Evolutionary conservation across 164 flowering plant genomes (phyloP).

Genomic region (Macadamia integrifolia): DNA sequence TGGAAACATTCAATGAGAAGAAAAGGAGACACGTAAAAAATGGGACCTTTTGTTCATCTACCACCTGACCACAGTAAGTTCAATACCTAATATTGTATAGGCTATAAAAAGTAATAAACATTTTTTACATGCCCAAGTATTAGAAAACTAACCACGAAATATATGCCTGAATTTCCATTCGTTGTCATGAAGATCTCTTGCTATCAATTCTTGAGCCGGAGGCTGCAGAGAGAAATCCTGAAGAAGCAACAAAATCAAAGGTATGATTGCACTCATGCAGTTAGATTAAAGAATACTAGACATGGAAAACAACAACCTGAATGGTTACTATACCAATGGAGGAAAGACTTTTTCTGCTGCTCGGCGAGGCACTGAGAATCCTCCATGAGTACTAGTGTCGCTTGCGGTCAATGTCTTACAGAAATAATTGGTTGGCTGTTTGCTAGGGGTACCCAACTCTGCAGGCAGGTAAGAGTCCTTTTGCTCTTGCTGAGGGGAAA

Average conservation of each 20-base stretch:
- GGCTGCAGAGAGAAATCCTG: conserved; percentile 94
- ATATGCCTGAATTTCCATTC: conserved; percentile 96
- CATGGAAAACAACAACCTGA: not conserved
- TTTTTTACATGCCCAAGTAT: not conserved
- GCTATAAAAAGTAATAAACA: not conserved
- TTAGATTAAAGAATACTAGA: not conserved
- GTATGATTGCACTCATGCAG: not conserved
- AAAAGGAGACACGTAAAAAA: too few relatives aligned
- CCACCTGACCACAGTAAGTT: too few relatives aligned
- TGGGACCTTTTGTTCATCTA: too few relatives aligned
- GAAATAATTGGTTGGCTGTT: conserved; percentile 87
- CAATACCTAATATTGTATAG: not conserved
- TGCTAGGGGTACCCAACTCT: conserved; percentile 65
- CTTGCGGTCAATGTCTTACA: conserved; percentile 92
- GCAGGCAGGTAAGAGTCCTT: conserved; percentile 74
- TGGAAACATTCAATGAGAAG: not conserved
- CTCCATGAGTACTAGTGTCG: conserved; percentile 96
- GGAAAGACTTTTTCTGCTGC: conserved; percentile 95
- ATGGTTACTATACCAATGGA: conserved; percentile 50
- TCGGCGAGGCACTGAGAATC: conserved; percentile 93
- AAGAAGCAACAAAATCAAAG: conserved; percentile 13
- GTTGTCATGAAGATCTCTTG: conserved; percentile 86
- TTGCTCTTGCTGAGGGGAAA: conserved; percentile 69
- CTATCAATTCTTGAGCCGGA: conserved; percentile 87
- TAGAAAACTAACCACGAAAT: conserved; percentile 62